Evolutionary conservation across 73 alveolate species (phyloP).

Genomic region (Paraurostyla sp.): DNA sequence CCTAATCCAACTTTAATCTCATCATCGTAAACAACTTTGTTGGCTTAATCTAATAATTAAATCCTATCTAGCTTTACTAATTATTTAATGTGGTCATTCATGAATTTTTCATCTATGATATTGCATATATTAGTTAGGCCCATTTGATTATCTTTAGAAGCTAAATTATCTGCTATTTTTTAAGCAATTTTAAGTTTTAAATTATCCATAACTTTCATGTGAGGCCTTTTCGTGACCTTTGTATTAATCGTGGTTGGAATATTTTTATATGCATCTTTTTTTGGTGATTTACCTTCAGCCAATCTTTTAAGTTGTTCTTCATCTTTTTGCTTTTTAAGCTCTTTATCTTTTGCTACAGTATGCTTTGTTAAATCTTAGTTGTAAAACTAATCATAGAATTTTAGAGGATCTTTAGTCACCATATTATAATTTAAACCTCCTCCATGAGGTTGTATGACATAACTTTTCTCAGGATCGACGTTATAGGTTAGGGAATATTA

Average conservation of each 20-base stretch:
- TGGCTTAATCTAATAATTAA: background rate
- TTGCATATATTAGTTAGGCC: background rate
- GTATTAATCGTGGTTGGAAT: background rate
- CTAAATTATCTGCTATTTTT: background rate
- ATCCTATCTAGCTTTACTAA: background rate
- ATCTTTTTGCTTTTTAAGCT: background rate
- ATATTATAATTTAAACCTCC: background rate
- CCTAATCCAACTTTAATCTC: too few species aligned
- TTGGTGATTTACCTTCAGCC: background rate
- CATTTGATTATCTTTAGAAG: background rate
- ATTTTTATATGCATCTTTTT: background rate
- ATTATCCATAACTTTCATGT: constrained; percentile 9
- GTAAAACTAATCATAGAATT: constrained; percentile 1
- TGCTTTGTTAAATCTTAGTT: constrained; percentile 38
- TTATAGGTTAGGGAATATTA: background rate
- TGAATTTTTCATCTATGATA: background rate
- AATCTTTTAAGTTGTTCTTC: background rate
- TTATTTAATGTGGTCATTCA: background rate
- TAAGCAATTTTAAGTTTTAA: constrained; percentile 4
- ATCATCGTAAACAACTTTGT: background rate
- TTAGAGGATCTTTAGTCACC: background rate
- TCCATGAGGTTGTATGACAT: constrained; percentile 49
- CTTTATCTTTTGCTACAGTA: background rate
- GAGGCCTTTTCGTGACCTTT: constrained; percentile 36
- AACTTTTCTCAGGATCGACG: background rate